Percentiles rank a stretch among this genome's conserved stretches.
These are phyloP conservation scores for Cystobasidiaceae sp. DNA, from an alignment of 1,284 basidiomycete species.

Conservation along the genomic window DNA sequence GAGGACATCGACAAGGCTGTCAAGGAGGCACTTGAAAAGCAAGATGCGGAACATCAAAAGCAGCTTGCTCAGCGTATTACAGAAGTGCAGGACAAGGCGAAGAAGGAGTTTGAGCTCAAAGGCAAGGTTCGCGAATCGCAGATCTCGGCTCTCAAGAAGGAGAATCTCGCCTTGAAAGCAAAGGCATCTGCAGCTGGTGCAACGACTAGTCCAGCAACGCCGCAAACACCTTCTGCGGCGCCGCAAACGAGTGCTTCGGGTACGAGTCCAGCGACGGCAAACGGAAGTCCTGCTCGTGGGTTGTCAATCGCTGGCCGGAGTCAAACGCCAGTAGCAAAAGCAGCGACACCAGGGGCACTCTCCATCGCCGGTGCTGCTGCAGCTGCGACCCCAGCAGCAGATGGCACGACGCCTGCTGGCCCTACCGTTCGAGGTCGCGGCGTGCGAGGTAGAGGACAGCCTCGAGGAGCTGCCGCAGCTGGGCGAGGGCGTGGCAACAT, in stretches of 20 bases:
- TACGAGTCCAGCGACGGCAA: not conserved
- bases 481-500: constrained; percentile 24
- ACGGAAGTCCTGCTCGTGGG: not conserved
- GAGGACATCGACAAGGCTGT: constrained; percentile 22
- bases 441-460: constrained; percentile 15
- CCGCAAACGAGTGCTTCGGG: not conserved
- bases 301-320: constrained; percentile 23
- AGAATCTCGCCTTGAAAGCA: constrained; percentile 14
- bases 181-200: not conserved
- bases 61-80: not conserved
- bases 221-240: not conserved
- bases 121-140: constrained; percentile 18
- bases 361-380: constrained; percentile 6
- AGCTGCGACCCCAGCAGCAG: not conserved
- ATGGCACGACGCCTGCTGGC: not conserved
- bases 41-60: constrained; percentile 20
- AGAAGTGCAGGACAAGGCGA: not conserved
- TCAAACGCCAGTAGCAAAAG: constrained; percentile 3
- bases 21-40: constrained; percentile 11
- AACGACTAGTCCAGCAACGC: not conserved
- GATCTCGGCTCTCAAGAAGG: constrained; percentile 20
- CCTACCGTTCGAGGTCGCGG: not conserved
- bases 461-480: not conserved
- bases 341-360: not conserved
- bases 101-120: constrained; percentile 24